Evolutionary conservation across 345 rosid genomes (phyloP).

Genomic region (Eucalyptus regnans): DNA sequence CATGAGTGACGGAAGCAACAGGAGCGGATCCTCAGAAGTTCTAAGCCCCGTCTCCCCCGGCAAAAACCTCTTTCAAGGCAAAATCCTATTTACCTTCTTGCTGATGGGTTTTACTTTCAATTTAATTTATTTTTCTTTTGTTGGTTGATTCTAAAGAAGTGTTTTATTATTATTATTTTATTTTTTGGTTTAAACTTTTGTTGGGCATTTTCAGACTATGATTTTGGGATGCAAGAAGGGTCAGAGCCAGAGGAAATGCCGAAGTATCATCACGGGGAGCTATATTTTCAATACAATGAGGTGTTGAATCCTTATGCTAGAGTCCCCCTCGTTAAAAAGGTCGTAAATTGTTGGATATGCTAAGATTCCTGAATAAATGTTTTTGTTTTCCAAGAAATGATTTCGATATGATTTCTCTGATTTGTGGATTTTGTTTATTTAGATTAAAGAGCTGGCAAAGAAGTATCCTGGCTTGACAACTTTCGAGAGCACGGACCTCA

Average conservation of each 20-base stretch:
- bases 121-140: neutral
- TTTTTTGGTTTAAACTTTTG: neutral
- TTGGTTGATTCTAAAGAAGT: neutral
- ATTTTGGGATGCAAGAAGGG: neutral
- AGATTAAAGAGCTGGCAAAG: slow-evolving; percentile 74
- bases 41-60: neutral
- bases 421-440: neutral
- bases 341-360: neutral
- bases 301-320: neutral
- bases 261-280: neutral
- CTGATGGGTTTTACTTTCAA: neutral
- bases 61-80: neutral
- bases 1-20: neutral
- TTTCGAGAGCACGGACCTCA: slow-evolving; percentile 70
- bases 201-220: neutral
- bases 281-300: neutral
- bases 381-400: neutral
- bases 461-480: slow-evolving; percentile 63
- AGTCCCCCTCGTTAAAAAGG: neutral
- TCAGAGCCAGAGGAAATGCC: neutral
- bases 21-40: neutral
- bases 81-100: neutral
- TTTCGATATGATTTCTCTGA: neutral
- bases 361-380: neutral
- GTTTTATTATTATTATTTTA: neutral